phyloP scores from a whole-genome alignment of 768 basidiomycete genomes.

The Candolleomyces eurysporus region DNA sequence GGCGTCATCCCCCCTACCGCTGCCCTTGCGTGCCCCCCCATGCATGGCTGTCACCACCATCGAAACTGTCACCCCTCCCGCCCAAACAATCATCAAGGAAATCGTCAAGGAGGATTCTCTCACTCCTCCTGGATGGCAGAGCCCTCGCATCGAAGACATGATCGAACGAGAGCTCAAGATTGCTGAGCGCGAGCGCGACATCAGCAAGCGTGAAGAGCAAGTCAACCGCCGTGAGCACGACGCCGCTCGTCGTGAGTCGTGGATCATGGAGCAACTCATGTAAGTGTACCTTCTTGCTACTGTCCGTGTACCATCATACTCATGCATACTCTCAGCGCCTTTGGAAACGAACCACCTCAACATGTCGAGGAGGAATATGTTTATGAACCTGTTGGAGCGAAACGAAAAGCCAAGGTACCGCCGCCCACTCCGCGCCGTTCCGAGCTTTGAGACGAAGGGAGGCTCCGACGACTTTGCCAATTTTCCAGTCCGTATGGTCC shows the following conservation, averaged over 20 bases:
- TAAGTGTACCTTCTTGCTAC: constrained; percentile 34
- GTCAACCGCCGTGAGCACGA: constrained; percentile 87
- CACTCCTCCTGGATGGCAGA: constrained; percentile 79
- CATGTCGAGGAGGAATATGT: constrained; percentile 77
- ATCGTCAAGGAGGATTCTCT: constrained; percentile 80
- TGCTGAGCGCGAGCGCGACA: constrained; percentile 82
- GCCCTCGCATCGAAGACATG: constrained; percentile 73
- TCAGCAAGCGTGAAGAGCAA: constrained; percentile 80
- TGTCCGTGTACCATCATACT: neutral
- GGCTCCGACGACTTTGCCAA: constrained; percentile 45
- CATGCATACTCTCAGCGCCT: constrained; percentile 38
- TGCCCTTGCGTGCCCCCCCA: constrained; percentile 51
- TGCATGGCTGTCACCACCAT: constrained; percentile 54
- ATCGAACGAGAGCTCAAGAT: constrained; percentile 85
- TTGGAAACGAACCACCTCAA: constrained; percentile 66
- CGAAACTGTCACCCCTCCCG: constrained; percentile 54
- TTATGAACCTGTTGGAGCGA: constrained; percentile 58
- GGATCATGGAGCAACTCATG: constrained; percentile 95
- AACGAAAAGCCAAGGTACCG: constrained; percentile 90
- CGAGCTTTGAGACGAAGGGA: constrained; percentile 94
- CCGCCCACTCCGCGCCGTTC: constrained; percentile 82
- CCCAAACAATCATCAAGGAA: constrained; percentile 85
- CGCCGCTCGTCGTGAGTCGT: constrained; percentile 79
- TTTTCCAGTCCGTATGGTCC: constrained; percentile 68
- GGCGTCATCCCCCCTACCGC: constrained; percentile 64